Evolutionary conservation across 805 yeast species (phyloP), one percentile per base, ranked within the genome.

Genomic region (Priceomyces melissophilus): DNA sequence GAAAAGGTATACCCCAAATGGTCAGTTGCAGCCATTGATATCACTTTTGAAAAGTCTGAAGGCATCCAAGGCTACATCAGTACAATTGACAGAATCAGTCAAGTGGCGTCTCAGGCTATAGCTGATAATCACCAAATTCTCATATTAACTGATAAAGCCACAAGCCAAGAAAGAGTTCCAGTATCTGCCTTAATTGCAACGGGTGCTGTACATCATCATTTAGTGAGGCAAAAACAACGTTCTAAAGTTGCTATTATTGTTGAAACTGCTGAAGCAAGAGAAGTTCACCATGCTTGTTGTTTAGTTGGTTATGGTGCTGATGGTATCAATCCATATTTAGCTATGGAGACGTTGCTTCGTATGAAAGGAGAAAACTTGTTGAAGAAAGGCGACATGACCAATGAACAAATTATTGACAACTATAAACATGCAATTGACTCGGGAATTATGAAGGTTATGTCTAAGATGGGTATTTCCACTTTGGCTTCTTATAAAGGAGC

Each of bases 401-500:
- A 81, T 47, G 78, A 76, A 26, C 59, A 78, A 50, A 75, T 89
- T 44, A 65, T 90, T 46, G 73, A 73, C 39, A 91, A 91, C 72
- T 91, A 88, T 70, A 86, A 84, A 60, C 75, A 80, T 50, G 84
- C 97, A 10, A 75, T 87, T 44, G 95, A 91, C 59, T 84, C 88
- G 41, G 98, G 98, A 67, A 84, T 91, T 53, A 72, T 88, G 55
- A 91, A 93, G 73, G 97, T 93, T 45, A 91, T 91, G 99, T 88
- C 97, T 29, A 91, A 93, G 75, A 93, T 91, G 98, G 99, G 99
- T 75, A 93, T 91, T 54, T 90, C 98, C 26, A 93, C 99, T 25
- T 74, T 91, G 61, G 96, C 97, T 10, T 87, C 96, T n/a, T 91
- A 91, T 70, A 91, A 91, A 70, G 98, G 98, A 66, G 99, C 99